A percentile compares a stretch with the other conserved stretches of the same genome.
These are phyloP conservation scores for Dothiorella sarmentorum DNA, from an alignment of 2,329 filamentous ascomycete genomes.

Conservation along the genomic window DNA sequence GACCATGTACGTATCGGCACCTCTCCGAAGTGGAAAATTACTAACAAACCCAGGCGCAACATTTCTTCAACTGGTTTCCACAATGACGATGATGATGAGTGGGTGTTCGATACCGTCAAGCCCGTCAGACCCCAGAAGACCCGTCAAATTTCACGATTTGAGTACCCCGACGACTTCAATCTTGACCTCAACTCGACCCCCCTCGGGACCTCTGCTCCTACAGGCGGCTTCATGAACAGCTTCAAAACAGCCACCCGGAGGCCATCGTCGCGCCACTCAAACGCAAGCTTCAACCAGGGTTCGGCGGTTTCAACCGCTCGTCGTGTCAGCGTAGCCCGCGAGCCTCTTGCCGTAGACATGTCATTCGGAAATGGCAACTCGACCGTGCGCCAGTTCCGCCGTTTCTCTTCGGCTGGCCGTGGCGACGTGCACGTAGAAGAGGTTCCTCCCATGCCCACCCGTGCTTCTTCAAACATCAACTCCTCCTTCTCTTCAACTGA, in stretches of 20 bases:
- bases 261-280: conserved; percentile 35
- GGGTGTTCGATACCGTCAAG: conserved; percentile 94
- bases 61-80: conserved; percentile 49
- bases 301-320: conserved; percentile 44
- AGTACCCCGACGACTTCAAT: conserved; percentile 32
- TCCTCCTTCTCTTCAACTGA: conserved; percentile 11
- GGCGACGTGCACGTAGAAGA: conserved; percentile 7
- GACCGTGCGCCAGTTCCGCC: conserved; percentile 85
- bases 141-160: conserved; percentile 46
- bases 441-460: conserved; percentile 2
- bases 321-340: conserved; percentile 53
- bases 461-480: background rate
- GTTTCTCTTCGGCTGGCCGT: conserved; percentile 65
- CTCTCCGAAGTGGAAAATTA: too few relatives aligned
- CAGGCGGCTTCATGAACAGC: conserved; percentile 22
- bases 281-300: conserved; percentile 37
- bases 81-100: conserved; percentile 70
- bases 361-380: conserved; percentile 92
- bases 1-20: conserved; percentile 59
- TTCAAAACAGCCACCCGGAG: conserved; percentile 31
- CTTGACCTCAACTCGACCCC: conserved; percentile 46
- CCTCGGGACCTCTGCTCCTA: conserved; percentile 37
- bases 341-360: conserved; percentile 82
- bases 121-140: conserved; percentile 50
- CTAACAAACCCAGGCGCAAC: conserved; percentile 50